Conservation (phyloP, 345 rosid species). For the Alliaria petiolata region DNA sequence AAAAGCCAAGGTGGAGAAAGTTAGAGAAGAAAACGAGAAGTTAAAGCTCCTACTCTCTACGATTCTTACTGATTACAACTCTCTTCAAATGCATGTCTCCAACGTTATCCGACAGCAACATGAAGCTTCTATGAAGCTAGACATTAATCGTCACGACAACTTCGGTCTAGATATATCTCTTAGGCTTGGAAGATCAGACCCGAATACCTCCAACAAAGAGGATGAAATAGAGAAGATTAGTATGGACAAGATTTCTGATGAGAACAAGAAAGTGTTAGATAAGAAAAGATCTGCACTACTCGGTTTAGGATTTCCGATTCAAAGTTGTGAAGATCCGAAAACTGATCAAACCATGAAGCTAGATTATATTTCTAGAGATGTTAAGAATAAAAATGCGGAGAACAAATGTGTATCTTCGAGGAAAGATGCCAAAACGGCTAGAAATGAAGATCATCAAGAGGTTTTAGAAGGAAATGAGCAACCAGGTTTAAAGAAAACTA, state of each 20-base stretch:
- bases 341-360: slow-evolving; percentile 23
- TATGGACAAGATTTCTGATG: not conserved
- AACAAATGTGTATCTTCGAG: slow-evolving; percentile 38
- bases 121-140: slow-evolving; percentile 29
- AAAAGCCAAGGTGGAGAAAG: slow-evolving; percentile 39
- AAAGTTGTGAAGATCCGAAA: slow-evolving; percentile 9
- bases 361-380: slow-evolving; percentile 2
- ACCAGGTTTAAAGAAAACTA: slow-evolving; percentile 55
- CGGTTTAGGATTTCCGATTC: slow-evolving; percentile 39
- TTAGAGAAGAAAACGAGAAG: slow-evolving; percentile 45
- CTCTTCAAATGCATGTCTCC: slow-evolving; percentile 36
- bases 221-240: not conserved
- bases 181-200: slow-evolving; percentile 40
- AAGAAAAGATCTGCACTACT: slow-evolving; percentile 26
- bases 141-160: slow-evolving; percentile 38
- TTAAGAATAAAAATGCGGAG: slow-evolving; percentile 28
- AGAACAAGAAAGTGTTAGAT: not conserved
- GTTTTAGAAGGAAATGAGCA: slow-evolving; percentile 36
- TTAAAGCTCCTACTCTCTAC: slow-evolving; percentile 34
- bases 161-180: slow-evolving; percentile 37
- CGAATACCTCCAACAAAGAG: not conserved
- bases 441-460: slow-evolving; percentile 41
- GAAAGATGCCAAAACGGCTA: slow-evolving; percentile 40
- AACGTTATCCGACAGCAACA: slow-evolving; percentile 26
- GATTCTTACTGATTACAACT: slow-evolving; percentile 40